These are phyloP conservation scores for Cenchrus americanus DNA, from an alignment of 176 grass and related monocot genomes.

Conservation along the genomic window DNA sequence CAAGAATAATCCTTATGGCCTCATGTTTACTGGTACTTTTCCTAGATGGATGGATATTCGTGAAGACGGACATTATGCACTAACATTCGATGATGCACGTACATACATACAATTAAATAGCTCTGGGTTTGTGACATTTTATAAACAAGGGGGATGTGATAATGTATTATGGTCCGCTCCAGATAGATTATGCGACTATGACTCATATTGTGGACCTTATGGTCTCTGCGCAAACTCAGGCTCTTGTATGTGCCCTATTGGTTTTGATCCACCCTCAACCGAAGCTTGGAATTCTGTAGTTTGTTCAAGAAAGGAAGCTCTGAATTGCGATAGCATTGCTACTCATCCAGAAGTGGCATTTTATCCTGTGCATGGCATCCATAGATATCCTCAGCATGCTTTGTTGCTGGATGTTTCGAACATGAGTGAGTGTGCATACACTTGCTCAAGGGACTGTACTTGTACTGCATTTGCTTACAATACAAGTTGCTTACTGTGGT, in stretches of 20 bases:
- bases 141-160: slow-evolving; percentile 1
- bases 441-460: slow-evolving; percentile 24
- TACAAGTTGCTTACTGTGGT: slow-evolving; percentile 7
- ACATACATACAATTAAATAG: neutral
- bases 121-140: neutral
- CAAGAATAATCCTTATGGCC: neutral
- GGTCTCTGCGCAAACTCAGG: neutral
- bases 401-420: fast-evolving
- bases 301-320: neutral
- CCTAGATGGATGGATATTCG: neutral
- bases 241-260: slow-evolving; percentile 17
- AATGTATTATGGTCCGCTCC: slow-evolving; percentile 21
- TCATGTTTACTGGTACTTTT: neutral
- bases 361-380: neutral
- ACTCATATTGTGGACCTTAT: slow-evolving; percentile 31
- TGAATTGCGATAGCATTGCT: neutral
- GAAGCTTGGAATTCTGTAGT: neutral
- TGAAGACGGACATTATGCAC: slow-evolving; percentile 1
- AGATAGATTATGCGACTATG: neutral
- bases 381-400: neutral
- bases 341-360: neutral
- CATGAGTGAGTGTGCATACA: neutral
- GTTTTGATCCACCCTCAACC: neutral
- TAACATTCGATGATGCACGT: neutral
- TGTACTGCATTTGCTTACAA: slow-evolving; percentile 41